These are phyloP conservation scores for Fusarium scirpi DNA, from an alignment of 2,329 filamentous ascomycete genomes.

Conservation along the genomic window DNA sequence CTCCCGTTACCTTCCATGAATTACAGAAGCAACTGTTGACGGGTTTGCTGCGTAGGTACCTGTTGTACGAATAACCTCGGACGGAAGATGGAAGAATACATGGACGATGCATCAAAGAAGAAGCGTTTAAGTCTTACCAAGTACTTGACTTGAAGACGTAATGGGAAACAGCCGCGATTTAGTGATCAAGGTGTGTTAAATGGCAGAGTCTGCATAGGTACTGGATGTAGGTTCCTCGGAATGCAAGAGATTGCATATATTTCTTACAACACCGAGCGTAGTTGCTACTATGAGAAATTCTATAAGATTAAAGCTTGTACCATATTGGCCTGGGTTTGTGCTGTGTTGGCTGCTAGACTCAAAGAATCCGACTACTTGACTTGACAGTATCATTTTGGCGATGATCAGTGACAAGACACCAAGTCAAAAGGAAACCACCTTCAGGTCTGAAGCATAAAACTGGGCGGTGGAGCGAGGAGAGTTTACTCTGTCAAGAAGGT, in stretches of 20 bases:
- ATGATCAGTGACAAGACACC: too few relatives aligned
- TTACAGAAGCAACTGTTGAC: neutral
- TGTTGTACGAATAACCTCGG: neutral
- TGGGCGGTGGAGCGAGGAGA: too few relatives aligned
- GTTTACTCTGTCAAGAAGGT: too few relatives aligned
- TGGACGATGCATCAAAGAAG: neutral
- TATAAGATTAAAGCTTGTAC: too few relatives aligned
- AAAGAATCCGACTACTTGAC: too few relatives aligned
- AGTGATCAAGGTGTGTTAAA: neutral
- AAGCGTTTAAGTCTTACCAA: rapidly evolving
- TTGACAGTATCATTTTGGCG: too few relatives aligned
- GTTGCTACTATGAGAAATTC: neutral
- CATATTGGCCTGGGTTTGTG: too few relatives aligned
- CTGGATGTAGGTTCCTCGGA: neutral
- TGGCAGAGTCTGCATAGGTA: neutral
- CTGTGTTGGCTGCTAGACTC: too few relatives aligned
- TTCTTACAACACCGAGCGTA: neutral
- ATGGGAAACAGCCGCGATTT: neutral
- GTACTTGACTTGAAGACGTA: neutral
- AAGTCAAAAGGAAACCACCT: too few relatives aligned
- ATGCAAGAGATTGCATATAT: neutral
- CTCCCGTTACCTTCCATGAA: neutral
- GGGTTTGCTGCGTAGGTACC: neutral
- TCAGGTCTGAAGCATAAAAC: too few relatives aligned
- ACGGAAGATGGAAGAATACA: neutral